A percentile compares a stretch with the other conserved stretches of the same genome.
Evolutionary conservation across 305 asterid genomes (phyloP).

Genomic region (Fraxinus angustifolia): DNA sequence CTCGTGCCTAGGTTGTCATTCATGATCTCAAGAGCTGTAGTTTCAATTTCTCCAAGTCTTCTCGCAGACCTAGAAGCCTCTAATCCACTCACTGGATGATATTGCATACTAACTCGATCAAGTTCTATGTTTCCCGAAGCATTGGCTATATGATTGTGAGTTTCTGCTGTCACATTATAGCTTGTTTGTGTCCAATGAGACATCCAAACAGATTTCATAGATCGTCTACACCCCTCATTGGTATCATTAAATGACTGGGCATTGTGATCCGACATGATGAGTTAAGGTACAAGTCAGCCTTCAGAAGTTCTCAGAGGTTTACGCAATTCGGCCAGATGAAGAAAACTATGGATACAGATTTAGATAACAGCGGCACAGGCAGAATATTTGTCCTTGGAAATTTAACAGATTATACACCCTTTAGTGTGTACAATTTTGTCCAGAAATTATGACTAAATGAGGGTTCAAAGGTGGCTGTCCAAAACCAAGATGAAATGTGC

Average conservation of each 20-base stretch:
- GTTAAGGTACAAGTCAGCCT: conserved; percentile 2
- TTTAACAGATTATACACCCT: not conserved
- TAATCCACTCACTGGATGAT: conserved; percentile 14
- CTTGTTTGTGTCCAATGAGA: conserved; percentile 52
- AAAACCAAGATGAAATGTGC: not conserved
- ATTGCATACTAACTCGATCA: conserved; percentile 16
- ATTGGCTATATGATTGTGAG: conserved; percentile 12
- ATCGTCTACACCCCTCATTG: conserved; percentile 35
- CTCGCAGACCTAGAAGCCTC: conserved; percentile 5
- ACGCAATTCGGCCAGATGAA: conserved; percentile 5
- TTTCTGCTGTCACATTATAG: conserved; percentile 23
- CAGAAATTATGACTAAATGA: not conserved
- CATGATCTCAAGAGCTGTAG: conserved; percentile 12
- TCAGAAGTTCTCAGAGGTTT: conserved; percentile 1
- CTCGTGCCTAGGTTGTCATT: conserved; percentile 22
- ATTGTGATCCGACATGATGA: conserved; percentile 44
- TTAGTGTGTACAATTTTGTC: not conserved
- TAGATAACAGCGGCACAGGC: not conserved
- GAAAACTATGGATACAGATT: not conserved
- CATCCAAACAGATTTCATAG: conserved; percentile 58
- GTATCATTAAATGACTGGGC: conserved; percentile 21
- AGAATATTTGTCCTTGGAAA: not conserved
- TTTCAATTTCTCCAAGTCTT: conserved; percentile 12
- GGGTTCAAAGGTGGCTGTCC: not conserved
- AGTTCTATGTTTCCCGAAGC: conserved; percentile 27